Evolutionary conservation across 352 stramenopile genomes (phyloP).

Genomic region (Pythium phragmiticola): DNA sequence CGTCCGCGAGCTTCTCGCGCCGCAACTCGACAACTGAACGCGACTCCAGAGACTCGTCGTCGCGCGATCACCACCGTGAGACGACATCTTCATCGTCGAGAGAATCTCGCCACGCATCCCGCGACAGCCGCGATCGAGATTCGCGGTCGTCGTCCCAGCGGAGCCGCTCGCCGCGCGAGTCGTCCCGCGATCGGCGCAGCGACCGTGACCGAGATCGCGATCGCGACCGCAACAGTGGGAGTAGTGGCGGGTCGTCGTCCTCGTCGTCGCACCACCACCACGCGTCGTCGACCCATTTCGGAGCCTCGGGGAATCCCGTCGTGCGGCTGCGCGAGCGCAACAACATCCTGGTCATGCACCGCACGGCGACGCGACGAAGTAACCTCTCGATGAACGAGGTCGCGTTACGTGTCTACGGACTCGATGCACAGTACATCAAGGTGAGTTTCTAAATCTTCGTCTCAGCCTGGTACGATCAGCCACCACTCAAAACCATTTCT

Average conservation of each 20-base stretch:
- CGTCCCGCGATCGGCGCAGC: conserved; percentile 24
- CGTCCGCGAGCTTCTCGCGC: conserved; percentile 30
- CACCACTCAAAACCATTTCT: neutral
- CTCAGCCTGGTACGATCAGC: neutral
- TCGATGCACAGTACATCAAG: conserved; percentile 77
- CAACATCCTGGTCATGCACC: conserved; percentile 79
- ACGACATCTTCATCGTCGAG: conserved; percentile 23
- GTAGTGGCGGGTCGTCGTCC: conserved; percentile 29
- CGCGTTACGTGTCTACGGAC: conserved; percentile 55
- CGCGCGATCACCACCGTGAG: conserved; percentile 30
- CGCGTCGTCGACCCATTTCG: conserved; percentile 41
- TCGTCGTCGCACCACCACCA: conserved; percentile 17
- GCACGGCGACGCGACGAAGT: conserved; percentile 43
- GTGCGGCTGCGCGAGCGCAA: conserved; percentile 63
- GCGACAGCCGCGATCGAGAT: conserved; percentile 21
- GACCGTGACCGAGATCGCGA: conserved; percentile 31
- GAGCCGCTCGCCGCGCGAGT: conserved; percentile 21
- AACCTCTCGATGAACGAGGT: conserved; percentile 50
- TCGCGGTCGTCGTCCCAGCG: conserved; percentile 24
- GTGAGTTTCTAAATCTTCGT: conserved; percentile 26
- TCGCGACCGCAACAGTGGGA: conserved; percentile 13
- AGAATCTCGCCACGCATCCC: conserved; percentile 20
- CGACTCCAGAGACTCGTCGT: conserved; percentile 27
- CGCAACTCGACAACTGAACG: conserved; percentile 37
- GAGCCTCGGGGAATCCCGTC: conserved; percentile 43